Evolutionary conservation across 1,284 basidiomycete species (phyloP).

Genomic region (Cutaneotrichosporon cyanovorans): DNA sequence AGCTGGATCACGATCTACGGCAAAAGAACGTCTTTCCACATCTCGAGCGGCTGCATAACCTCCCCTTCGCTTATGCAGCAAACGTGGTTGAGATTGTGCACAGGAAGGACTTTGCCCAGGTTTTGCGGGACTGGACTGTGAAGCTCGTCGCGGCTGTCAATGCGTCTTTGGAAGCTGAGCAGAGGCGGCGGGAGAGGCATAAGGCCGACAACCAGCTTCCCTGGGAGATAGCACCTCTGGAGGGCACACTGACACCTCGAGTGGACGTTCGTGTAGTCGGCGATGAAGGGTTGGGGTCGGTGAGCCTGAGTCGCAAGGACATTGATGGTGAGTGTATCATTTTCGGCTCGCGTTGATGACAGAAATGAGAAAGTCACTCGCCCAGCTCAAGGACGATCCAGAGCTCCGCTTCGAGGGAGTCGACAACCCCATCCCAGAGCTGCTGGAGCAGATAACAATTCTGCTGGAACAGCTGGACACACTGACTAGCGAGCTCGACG

Average conservation of each 20-base stretch:
- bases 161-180: conserved; percentile 61
- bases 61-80: conserved; percentile 88
- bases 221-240: conserved; percentile 53
- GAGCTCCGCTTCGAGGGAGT: conserved; percentile 25
- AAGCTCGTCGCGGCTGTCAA: conserved; percentile 74
- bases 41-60: conserved; percentile 75
- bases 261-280: conserved; percentile 68
- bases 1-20: conserved; percentile 62
- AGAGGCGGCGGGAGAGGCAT: conserved; percentile 67
- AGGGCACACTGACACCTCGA: conserved; percentile 47
- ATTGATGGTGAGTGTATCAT: conserved; percentile 55
- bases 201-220: conserved; percentile 70
- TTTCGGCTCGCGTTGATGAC: conserved; percentile 9
- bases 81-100: conserved; percentile 85
- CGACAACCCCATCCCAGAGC: conserved; percentile 55
- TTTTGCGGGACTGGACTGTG: conserved; percentile 66
- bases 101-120: conserved; percentile 73
- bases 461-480: conserved; percentile 66
- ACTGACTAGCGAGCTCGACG: conserved; percentile 66
- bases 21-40: conserved; percentile 72
- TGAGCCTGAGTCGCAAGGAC: conserved; percentile 59
- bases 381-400: conserved; percentile 44
- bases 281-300: conserved; percentile 22
- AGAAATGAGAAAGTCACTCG: conserved; percentile 59
- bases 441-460: conserved; percentile 57